Percentiles rank a stretch among this genome's conserved stretches.
Conservation (phyloP, 495 filamentous ascomycete genomes). For the Aspergillus bertholletiae region DNA sequence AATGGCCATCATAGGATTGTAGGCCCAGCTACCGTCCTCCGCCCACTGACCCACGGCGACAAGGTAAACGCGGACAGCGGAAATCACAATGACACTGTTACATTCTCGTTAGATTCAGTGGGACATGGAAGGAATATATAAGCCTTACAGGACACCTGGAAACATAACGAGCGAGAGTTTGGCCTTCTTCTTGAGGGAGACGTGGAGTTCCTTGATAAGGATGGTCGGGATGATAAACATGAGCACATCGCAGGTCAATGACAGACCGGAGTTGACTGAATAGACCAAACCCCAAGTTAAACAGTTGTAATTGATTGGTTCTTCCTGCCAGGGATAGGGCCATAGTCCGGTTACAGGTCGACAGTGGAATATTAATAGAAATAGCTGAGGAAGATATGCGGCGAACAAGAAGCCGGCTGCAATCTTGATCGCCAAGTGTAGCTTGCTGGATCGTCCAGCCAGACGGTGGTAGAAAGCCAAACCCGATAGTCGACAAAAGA, state of each 20-base stretch:
- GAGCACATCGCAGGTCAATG: conserved; percentile 39
- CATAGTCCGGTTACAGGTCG: conserved; percentile 44
- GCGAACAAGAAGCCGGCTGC: conserved; percentile 31
- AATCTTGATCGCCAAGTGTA: conserved; percentile 30
- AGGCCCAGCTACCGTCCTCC: conserved; percentile 39
- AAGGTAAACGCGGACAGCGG: conserved; percentile 38
- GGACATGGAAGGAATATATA: background rate
- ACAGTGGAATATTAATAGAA: conserved; percentile 44
- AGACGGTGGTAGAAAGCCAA: conserved; percentile 47
- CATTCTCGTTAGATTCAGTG: background rate
- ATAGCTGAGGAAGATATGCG: conserved; percentile 39
- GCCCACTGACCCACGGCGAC: conserved; percentile 39
- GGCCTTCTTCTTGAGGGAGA: conserved; percentile 31
- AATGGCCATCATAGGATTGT: conserved; percentile 42
- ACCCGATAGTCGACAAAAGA: conserved; percentile 44
- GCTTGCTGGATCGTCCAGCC: conserved; percentile 25
- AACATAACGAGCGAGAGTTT: conserved; percentile 39
- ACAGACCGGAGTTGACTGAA: conserved; percentile 39
- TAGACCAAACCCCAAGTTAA: conserved; percentile 43
- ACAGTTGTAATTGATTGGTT: conserved; percentile 29
- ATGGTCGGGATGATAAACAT: conserved; percentile 41
- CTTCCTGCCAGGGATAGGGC: conserved; percentile 40
- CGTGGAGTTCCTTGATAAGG: conserved; percentile 35
- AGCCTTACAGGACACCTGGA: conserved; percentile 43
- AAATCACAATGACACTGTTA: conserved; percentile 40